Evolutionary conservation across 2,329 filamentous ascomycete species (phyloP).

Genomic region (Talaromyces sp.): DNA sequence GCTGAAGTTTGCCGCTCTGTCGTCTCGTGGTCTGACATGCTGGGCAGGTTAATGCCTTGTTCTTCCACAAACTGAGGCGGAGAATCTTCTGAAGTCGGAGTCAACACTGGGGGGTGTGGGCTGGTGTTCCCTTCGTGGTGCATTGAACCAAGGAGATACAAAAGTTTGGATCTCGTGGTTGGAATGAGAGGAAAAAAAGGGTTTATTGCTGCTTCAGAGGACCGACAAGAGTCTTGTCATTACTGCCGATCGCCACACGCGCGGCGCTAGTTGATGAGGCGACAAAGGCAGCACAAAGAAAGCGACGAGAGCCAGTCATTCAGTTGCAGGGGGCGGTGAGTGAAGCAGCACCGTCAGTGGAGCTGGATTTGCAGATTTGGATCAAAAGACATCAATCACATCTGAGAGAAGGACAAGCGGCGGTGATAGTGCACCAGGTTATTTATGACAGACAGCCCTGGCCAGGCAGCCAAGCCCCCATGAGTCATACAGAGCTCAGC

Average conservation of each 20-base stretch:
- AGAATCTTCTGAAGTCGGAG: background rate
- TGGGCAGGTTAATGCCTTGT: background rate
- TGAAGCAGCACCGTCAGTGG: background rate
- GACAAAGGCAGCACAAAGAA: background rate
- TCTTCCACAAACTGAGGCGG: background rate
- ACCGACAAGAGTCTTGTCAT: background rate
- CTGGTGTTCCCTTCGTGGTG: slow-evolving; percentile 6
- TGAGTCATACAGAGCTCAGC: background rate
- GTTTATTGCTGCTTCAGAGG: background rate
- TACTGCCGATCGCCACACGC: background rate
- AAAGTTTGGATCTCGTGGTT: background rate
- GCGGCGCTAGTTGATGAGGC: background rate
- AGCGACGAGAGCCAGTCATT: background rate
- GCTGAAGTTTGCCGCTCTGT: slow-evolving; percentile 3
- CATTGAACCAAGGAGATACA: background rate
- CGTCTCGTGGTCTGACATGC: slow-evolving; percentile 6
- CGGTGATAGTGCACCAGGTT: background rate
- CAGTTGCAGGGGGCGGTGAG: background rate
- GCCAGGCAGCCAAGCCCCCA: background rate
- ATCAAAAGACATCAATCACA: background rate
- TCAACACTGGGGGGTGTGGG: slow-evolving; percentile 4
- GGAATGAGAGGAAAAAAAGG: background rate
- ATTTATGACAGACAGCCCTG: background rate
- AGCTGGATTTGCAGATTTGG: background rate
- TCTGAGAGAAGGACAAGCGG: background rate